Percentiles rank a stretch among this genome's conserved stretches.
phyloP scores from a whole-genome alignment of 2,329 filamentous ascomycete species.

The Bisporella sp. region DNA sequence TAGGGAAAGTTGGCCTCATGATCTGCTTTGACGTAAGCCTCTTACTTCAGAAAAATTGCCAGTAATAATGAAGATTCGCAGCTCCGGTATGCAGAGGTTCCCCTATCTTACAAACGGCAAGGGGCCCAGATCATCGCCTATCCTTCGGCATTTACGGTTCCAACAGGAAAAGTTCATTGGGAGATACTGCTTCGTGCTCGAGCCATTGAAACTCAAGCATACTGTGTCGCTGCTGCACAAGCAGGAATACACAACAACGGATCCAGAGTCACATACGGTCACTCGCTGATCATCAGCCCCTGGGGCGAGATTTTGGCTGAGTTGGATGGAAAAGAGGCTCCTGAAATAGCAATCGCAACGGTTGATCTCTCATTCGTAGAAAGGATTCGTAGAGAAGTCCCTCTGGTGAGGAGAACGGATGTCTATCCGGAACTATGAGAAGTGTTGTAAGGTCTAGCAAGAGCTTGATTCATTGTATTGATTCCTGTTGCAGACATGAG shows the following conservation, averaged over 20 bases:
- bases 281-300: constrained; percentile 12
- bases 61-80: not conserved
- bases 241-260: constrained; percentile 9
- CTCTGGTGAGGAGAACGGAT: constrained; percentile 9
- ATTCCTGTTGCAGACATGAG: too few relatives aligned
- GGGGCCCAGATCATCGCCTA: constrained; percentile 13
- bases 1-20: constrained; percentile 8
- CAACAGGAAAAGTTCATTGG: constrained; percentile 12
- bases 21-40: constrained; percentile 12
- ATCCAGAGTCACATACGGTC: constrained; percentile 8
- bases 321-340: constrained; percentile 1
- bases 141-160: constrained; percentile 11
- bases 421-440: constrained; percentile 10
- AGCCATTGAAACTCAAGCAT: constrained; percentile 12
- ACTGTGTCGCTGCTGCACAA: constrained; percentile 12
- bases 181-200: constrained; percentile 9
- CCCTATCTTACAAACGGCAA: constrained; percentile 9
- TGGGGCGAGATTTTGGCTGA: constrained; percentile 12
- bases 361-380: constrained; percentile 9
- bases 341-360: constrained; percentile 8
- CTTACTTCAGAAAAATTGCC: not conserved
- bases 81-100: constrained; percentile 11
- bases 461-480: too few relatives aligned
- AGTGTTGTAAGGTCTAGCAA: too few relatives aligned
- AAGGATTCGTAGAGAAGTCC: constrained; percentile 10